Base-by-base conservation (phyloP, 768 basidiomycete genomes). In the Cystofilobasidium capitatum region DNA sequence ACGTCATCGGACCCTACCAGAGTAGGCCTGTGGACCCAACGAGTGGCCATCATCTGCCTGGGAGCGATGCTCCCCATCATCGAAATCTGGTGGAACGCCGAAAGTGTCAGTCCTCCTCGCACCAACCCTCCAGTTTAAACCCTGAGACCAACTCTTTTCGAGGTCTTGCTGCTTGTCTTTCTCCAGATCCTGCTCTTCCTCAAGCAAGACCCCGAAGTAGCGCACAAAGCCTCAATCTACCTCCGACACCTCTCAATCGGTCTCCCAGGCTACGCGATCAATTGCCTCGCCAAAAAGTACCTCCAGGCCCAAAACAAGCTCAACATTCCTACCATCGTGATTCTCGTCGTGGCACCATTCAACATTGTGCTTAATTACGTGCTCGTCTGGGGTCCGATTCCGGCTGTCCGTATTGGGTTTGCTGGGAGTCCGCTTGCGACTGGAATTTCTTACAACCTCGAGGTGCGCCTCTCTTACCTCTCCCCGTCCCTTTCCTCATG, bases 341-440 rank as follows among this genome's bases (percentile, higher is more conserved):
- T 89, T 45, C 76, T 89, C 64, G 78, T 89, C 26, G 84, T 91
- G 17, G 89, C 93, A 0, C 96, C 92, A 0, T 79, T 89, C 72
- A 98, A 99, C 72, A 84, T 84, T 3, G 66, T 88, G 10, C 80
- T 94, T 14, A 94, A 91, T 74, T 96, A 85, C 74, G 70, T 89
- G 1, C 84, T 98, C n/a, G 91, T 92, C 0, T 91, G 89, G 90
- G 91, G 91, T 0, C 91, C 91, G 0, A 79, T 82, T 40, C 79
- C 84, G 5, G 66, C 57, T 0, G 79, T 96, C 65, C 81, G 88
- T 17, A 80, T 97, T 3, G 93, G 93, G 0, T 99, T 89, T 77
- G 84, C 88, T 61, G 94, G 94, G 17, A 94, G 92, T 4, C 94
- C 94, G 0, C 81, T 97, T 24, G 88, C 93, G 1, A 91, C 91